A percentile compares a stretch with the other conserved stretches of the same genome.
Evolutionary conservation across 1,284 basidiomycete species (phyloP).

Genomic region (Gomphus bonarii): DNA sequence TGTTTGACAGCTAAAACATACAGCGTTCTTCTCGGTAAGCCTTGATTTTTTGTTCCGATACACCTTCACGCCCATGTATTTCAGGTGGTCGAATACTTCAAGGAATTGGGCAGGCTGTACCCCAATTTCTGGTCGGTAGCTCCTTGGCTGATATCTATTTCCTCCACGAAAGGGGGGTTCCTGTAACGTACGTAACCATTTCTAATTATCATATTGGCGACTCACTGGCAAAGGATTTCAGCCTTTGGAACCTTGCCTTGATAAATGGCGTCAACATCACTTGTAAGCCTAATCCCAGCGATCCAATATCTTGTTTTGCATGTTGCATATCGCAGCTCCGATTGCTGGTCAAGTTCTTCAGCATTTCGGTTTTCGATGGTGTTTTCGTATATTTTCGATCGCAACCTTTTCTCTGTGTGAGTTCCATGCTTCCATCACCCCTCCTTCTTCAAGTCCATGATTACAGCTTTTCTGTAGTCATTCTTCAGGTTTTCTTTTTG

Average conservation of each 20-base stretch:
- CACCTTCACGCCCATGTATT: background rate
- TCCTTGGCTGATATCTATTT: constrained; percentile 18
- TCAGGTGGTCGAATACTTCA: constrained; percentile 20
- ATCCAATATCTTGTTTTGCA: background rate
- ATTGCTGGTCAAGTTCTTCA: constrained; percentile 17
- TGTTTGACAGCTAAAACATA: constrained; percentile 13
- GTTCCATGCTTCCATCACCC: background rate
- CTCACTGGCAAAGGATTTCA: background rate
- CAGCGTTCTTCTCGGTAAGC: constrained; percentile 13
- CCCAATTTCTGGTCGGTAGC: constrained; percentile 22
- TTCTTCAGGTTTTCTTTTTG: constrained; percentile 8
- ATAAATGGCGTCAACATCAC: constrained; percentile 18
- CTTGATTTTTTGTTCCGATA: background rate
- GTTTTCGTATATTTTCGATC: constrained; percentile 16
- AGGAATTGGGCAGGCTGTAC: constrained; percentile 22
- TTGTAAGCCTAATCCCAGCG: constrained; percentile 9
- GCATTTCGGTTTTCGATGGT: constrained; percentile 16
- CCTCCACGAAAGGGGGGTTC: constrained; percentile 15
- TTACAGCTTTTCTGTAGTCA: background rate
- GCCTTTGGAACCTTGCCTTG: constrained; percentile 17
- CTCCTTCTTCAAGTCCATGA: background rate
- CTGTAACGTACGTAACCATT: background rate
- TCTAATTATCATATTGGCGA: background rate
- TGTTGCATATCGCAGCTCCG: constrained; percentile 7
- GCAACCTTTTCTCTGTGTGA: constrained; percentile 13